Percentiles rank a stretch among this genome's conserved stretches.
These are phyloP conservation scores for Raphanus hybrid DNA, from an alignment of 441 rosid species.

Conservation along the genomic window DNA sequence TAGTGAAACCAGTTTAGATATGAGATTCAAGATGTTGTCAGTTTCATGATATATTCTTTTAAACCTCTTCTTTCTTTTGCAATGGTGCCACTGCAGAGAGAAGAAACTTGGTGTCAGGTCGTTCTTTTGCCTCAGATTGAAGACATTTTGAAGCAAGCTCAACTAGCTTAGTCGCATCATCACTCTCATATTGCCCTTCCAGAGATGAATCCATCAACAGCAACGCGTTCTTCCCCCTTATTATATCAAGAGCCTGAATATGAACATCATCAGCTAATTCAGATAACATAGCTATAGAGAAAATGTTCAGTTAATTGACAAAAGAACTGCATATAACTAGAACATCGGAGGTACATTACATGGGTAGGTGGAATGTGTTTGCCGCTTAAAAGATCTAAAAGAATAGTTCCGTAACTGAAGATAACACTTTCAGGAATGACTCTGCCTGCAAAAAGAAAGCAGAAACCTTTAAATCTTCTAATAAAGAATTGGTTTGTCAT, in stretches of 20 bases:
- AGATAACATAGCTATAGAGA: neutral
- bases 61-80: constrained; percentile 12
- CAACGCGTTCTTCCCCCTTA: constrained; percentile 14
- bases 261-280: neutral
- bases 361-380: constrained; percentile 10
- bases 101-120: constrained; percentile 15
- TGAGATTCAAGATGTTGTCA: neutral
- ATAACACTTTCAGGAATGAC: constrained; percentile 3
- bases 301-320: neutral
- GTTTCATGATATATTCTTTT: neutral
- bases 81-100: constrained; percentile 10
- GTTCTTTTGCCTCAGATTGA: constrained; percentile 2
- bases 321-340: neutral
- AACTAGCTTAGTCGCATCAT: constrained; percentile 6
- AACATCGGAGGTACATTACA: neutral
- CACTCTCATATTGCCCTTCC: constrained; percentile 2
- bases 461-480: neutral
- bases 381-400: neutral
- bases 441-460: neutral
- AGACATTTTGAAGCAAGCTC: constrained; percentile 15
- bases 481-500: neutral
- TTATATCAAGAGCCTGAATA: constrained; percentile 10
- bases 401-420: neutral
- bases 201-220: constrained; percentile 6
- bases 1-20: constrained; percentile 5